Evolutionary conservation across 2,329 filamentous ascomycete species (phyloP).

Genomic region (Coniella vitis): DNA sequence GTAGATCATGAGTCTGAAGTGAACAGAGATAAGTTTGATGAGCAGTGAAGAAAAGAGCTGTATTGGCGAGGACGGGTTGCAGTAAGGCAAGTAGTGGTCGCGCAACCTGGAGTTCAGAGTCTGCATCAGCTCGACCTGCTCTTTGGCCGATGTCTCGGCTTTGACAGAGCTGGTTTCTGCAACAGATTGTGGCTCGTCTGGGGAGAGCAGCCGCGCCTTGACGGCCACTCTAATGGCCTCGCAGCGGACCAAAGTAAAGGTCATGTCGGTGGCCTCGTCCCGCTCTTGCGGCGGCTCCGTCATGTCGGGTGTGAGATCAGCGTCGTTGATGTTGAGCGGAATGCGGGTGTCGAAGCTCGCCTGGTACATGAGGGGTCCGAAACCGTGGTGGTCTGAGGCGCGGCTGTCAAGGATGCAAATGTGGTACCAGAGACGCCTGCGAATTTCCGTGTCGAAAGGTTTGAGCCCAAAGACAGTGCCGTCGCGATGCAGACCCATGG

Average conservation of each 20-base stretch:
- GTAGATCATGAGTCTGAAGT: slow-evolving; percentile 11
- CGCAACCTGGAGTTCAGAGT: slow-evolving; percentile 1
- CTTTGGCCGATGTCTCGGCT: neutral
- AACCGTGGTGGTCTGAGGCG: slow-evolving; percentile 46
- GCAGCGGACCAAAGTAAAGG: slow-evolving; percentile 30
- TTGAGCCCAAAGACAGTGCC: slow-evolving; percentile 37
- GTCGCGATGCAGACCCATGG: slow-evolving; percentile 45
- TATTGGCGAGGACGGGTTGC: slow-evolving; percentile 4
- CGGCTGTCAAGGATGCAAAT: slow-evolving; percentile 48
- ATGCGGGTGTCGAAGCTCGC: slow-evolving; percentile 39
- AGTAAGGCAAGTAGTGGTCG: slow-evolving; percentile 1
- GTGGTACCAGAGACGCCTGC: slow-evolving; percentile 53
- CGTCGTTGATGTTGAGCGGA: slow-evolving; percentile 47
- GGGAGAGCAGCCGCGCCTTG: slow-evolving; percentile 3
- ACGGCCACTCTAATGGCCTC: slow-evolving; percentile 24
- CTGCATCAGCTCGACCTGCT: slow-evolving; percentile 1
- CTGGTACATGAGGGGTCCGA: slow-evolving; percentile 33
- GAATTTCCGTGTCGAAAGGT: slow-evolving; percentile 52
- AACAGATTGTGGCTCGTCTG: neutral
- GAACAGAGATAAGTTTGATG: slow-evolving; percentile 2
- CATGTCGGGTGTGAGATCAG: slow-evolving; percentile 37
- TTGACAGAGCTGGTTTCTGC: neutral
- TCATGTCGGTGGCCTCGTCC: slow-evolving; percentile 45
- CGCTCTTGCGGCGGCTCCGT: slow-evolving; percentile 36
- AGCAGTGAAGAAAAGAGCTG: neutral